Evolutionary conservation across 768 basidiomycete genomes (phyloP).

Genomic region (Rhodosporidiobolus sp.): DNA sequence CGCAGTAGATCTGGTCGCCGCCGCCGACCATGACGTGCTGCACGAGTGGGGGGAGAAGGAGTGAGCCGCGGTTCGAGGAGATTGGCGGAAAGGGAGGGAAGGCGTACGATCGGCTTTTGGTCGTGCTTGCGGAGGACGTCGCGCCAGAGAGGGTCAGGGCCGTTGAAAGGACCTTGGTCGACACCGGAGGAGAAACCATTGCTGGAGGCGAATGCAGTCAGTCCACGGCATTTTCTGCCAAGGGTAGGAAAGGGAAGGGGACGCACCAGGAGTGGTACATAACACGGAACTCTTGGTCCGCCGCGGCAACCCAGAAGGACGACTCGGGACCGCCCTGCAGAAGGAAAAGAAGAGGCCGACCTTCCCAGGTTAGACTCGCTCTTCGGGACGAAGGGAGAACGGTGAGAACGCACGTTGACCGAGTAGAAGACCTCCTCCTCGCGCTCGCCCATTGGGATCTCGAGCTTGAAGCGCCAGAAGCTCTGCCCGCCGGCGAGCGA

Average conservation of each 20-base stretch:
- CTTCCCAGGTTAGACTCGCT: neutral
- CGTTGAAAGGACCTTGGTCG: constrained; percentile 59
- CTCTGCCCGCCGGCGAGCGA: constrained; percentile 65
- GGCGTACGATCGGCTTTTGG: constrained; percentile 61
- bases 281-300: constrained; percentile 71
- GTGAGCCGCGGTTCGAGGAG: too few species aligned
- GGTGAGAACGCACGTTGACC: constrained; percentile 63
- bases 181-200: constrained; percentile 62
- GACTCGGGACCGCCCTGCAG: constrained; percentile 54
- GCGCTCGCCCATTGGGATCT: constrained; percentile 65
- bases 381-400: neutral
- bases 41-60: constrained; percentile 53
- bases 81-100: neutral
- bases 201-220: constrained; percentile 1
- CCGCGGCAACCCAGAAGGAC: constrained; percentile 77
- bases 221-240: too few species aligned
- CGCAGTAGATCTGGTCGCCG: constrained; percentile 46
- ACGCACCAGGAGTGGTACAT: constrained; percentile 35
- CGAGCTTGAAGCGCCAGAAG: constrained; percentile 90
- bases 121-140: constrained; percentile 83
- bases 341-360: too few species aligned
- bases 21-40: constrained; percentile 84
- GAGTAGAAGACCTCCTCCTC: constrained; percentile 78
- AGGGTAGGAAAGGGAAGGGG: neutral
- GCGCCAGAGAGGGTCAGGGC: constrained; percentile 63